These are phyloP conservation scores for Ulmus americana DNA, from an alignment of 331 rosid genomes.

Conservation along the genomic window DNA sequence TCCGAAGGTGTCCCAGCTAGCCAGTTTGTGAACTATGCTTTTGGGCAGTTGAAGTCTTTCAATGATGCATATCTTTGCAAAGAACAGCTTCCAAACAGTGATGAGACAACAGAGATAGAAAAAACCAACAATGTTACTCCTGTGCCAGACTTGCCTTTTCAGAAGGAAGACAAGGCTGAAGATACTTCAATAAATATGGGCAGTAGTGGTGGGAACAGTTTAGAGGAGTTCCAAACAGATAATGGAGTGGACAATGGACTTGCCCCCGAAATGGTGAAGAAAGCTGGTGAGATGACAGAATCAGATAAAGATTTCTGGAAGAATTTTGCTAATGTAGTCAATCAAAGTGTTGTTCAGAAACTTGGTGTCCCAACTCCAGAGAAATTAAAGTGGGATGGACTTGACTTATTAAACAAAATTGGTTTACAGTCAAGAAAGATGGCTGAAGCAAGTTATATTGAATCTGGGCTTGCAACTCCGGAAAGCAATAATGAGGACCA, in stretches of 20 bases:
- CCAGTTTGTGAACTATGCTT: slow-evolving; percentile 86
- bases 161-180: slow-evolving; percentile 26
- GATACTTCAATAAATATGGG: slow-evolving; percentile 25
- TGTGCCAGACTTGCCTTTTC: slow-evolving; percentile 30
- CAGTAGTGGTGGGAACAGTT: slow-evolving; percentile 21
- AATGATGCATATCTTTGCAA: slow-evolving; percentile 49
- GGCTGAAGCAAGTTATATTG: slow-evolving; percentile 67
- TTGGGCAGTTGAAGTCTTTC: slow-evolving; percentile 79
- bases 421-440: slow-evolving; percentile 67
- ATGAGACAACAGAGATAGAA: slow-evolving; percentile 24
- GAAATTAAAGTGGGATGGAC: slow-evolving; percentile 84
- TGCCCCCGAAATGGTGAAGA: slow-evolving; percentile 27
- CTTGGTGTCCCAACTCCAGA: slow-evolving; percentile 65
- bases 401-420: slow-evolving; percentile 59
- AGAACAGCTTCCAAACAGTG: slow-evolving; percentile 33
- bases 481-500: slow-evolving; percentile 34
- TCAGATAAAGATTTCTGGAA: slow-evolving; percentile 73
- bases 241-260: slow-evolving; percentile 36
- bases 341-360: slow-evolving; percentile 64
- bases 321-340: slow-evolving; percentile 60
- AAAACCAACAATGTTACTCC: slow-evolving; percentile 26
- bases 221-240: slow-evolving; percentile 27
- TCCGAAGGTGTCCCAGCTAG: slow-evolving; percentile 78
- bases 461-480: slow-evolving; percentile 86
- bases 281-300: slow-evolving; percentile 32